A percentile compares a stretch with the other conserved stretches of the same genome.
phyloP scores from a whole-genome alignment of 371 early-diverging fungal species.

The Actinomucor elegans region DNA sequence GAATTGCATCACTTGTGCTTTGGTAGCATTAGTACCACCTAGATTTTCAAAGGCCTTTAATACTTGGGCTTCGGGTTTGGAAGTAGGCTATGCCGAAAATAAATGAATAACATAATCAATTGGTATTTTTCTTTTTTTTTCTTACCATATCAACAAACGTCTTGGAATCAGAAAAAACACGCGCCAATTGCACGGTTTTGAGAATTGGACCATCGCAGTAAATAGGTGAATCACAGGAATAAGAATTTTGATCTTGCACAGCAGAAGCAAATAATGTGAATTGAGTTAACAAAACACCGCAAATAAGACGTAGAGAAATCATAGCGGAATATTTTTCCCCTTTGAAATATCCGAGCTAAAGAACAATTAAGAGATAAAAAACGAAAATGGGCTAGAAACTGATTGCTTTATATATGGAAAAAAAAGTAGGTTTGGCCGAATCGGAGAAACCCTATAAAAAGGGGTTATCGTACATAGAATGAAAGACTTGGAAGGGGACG shows the following conservation, averaged over 20 bases:
- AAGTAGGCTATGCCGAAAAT: constrained; percentile 50
- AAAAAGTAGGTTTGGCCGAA: not conserved
- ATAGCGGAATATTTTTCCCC: constrained; percentile 10
- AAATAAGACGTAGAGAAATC: constrained; percentile 15
- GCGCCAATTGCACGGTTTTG: constrained; percentile 59
- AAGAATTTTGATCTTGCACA: not conserved
- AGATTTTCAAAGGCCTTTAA: constrained; percentile 52
- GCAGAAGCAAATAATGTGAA: constrained; percentile 7
- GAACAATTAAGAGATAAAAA: not conserved
- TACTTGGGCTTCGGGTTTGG: constrained; percentile 55
- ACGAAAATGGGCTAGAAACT: not conserved
- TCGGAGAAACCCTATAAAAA: constrained; percentile 2
- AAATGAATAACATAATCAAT: not conserved
- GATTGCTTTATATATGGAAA: not conserved
- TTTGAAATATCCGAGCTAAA: not conserved
- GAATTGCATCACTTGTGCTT: constrained; percentile 50
- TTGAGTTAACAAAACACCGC: constrained; percentile 5
- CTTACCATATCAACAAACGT: constrained; percentile 66
- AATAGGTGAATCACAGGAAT: constrained; percentile 62
- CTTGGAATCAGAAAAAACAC: constrained; percentile 70
- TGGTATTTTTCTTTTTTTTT: not conserved
- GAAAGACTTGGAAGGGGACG: no score
- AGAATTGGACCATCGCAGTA: constrained; percentile 72
- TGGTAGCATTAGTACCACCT: constrained; percentile 43
- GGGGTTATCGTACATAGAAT: no score